These are phyloP conservation scores for Aspergillus phoenicis DNA, from an alignment of 2,329 filamentous ascomycete species.

Conservation along the genomic window DNA sequence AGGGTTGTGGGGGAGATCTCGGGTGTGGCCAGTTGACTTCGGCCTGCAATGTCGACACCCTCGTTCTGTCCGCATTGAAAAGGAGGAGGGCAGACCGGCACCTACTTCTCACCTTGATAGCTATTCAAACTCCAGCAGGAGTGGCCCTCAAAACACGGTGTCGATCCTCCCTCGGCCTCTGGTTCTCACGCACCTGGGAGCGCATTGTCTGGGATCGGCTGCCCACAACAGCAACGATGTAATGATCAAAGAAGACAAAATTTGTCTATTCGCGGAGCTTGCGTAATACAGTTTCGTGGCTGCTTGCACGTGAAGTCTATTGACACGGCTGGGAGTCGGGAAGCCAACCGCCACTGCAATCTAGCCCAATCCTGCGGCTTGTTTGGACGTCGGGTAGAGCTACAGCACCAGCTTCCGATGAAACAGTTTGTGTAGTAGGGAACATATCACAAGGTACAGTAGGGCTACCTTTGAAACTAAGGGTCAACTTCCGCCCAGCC, in stretches of 20 bases:
- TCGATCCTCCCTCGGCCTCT: neutral
- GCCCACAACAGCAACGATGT: neutral
- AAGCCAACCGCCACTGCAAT: neutral
- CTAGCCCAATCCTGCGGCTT: neutral
- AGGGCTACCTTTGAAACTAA: too few species aligned
- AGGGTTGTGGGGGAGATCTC: conserved; percentile 2
- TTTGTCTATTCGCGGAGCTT: neutral
- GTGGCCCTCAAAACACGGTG: neutral
- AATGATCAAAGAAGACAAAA: neutral
- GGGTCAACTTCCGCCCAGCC: neutral
- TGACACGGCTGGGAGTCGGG: neutral
- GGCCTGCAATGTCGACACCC: neutral
- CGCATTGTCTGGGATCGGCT: neutral
- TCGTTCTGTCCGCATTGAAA: neutral
- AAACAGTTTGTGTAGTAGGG: too few species aligned
- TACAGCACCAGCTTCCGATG: too few species aligned
- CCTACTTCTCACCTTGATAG: neutral
- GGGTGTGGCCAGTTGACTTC: neutral
- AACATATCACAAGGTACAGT: too few species aligned
- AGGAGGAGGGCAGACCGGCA: neutral
- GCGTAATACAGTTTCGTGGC: neutral
- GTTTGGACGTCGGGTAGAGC: too few species aligned
- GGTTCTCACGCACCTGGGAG: neutral
- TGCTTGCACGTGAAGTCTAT: neutral
- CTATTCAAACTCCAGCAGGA: neutral